Percentiles rank a stretch among this genome's conserved stretches.
Conservation (phyloP, 2,329 filamentous ascomycete genomes). For the Xylaria polymorpha region DNA sequence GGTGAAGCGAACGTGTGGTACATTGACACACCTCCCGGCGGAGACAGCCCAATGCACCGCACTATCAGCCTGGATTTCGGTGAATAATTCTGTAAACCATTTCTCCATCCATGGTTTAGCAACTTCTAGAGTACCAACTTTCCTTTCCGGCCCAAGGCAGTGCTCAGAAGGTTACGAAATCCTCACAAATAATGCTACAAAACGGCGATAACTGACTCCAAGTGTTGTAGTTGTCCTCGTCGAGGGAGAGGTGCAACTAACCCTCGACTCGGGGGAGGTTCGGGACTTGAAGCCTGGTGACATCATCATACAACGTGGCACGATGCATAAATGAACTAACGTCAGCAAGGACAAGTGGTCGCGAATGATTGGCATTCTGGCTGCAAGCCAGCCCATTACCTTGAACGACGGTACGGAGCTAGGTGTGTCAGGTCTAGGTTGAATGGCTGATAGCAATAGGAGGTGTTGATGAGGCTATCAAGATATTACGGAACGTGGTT, state of each 20-base stretch:
- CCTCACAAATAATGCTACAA: too few species aligned
- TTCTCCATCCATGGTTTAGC: too few species aligned
- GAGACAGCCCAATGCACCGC: slow-evolving; percentile 30
- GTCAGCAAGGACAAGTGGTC: slow-evolving; percentile 14
- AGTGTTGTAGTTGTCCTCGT: too few species aligned
- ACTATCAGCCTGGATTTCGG: slow-evolving; percentile 35
- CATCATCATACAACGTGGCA: slow-evolving; percentile 12
- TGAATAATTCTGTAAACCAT: too few species aligned
- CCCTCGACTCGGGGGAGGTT: slow-evolving; percentile 34
- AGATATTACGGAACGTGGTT: background rate
- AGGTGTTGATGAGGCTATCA: background rate
- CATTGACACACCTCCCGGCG: too few species aligned
- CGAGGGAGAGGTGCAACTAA: slow-evolving; percentile 35
- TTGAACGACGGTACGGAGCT: slow-evolving; percentile 14
- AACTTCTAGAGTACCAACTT: too few species aligned
- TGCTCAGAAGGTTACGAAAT: too few species aligned
- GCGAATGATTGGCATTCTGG: slow-evolving; percentile 3
- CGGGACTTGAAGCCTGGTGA: slow-evolving; percentile 30
- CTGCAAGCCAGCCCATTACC: slow-evolving; percentile 6
- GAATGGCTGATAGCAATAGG: background rate
- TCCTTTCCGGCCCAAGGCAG: too few species aligned
- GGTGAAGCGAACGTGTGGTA: too few species aligned
- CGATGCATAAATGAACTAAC: slow-evolving; percentile 13
- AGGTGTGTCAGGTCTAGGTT: slow-evolving; percentile 11
- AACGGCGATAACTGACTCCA: too few species aligned